phyloP scores from a whole-genome alignment of 768 basidiomycete genomes.

The Termitomyces titanicus region DNA sequence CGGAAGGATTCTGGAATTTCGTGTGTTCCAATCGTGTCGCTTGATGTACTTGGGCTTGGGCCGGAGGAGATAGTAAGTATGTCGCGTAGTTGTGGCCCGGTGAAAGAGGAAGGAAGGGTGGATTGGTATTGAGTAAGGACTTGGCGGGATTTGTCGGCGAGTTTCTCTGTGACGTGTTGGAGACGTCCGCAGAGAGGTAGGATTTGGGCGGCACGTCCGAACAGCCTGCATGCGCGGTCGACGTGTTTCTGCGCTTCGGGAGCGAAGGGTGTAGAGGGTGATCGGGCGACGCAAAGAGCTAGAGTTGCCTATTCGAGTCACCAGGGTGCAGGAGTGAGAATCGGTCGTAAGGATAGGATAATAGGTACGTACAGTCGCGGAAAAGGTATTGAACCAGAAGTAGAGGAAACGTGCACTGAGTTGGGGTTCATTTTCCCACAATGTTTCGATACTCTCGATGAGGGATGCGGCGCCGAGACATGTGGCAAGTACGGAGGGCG shows the following conservation, averaged over 20 bases:
- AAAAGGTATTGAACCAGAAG: slow-evolving; percentile 75
- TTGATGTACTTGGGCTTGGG: background rate
- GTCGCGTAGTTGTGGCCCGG: background rate
- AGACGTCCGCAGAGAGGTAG: slow-evolving; percentile 59
- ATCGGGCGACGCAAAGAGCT: slow-evolving; percentile 60
- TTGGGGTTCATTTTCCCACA: slow-evolving; percentile 57
- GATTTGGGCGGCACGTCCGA: slow-evolving; percentile 53
- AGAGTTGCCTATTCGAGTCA: slow-evolving; percentile 52
- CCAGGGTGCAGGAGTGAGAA: background rate
- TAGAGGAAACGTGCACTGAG: slow-evolving; percentile 63
- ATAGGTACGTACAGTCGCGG: slow-evolving; percentile 53
- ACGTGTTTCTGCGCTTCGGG: slow-evolving; percentile 59
- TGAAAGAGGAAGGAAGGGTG: slow-evolving; percentile 1
- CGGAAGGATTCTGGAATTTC: slow-evolving; percentile 31
- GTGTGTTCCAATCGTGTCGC: background rate
- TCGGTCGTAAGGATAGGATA: background rate
- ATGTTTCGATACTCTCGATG: slow-evolving; percentile 50
- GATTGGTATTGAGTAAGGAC: slow-evolving; percentile 35
- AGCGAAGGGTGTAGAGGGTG: slow-evolving; percentile 55
- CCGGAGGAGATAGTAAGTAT: background rate
- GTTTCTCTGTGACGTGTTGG: slow-evolving; percentile 32
- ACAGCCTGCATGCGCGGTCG: slow-evolving; percentile 54
- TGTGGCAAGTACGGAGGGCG: slow-evolving; percentile 69
- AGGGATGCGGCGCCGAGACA: slow-evolving; percentile 57
- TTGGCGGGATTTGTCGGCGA: slow-evolving; percentile 47